A percentile compares a stretch with the other conserved stretches of the same genome.
These are phyloP conservation scores for Sugiyamaella castrensis DNA, from an alignment of 1,139 yeast species.

Conservation along the genomic window DNA sequence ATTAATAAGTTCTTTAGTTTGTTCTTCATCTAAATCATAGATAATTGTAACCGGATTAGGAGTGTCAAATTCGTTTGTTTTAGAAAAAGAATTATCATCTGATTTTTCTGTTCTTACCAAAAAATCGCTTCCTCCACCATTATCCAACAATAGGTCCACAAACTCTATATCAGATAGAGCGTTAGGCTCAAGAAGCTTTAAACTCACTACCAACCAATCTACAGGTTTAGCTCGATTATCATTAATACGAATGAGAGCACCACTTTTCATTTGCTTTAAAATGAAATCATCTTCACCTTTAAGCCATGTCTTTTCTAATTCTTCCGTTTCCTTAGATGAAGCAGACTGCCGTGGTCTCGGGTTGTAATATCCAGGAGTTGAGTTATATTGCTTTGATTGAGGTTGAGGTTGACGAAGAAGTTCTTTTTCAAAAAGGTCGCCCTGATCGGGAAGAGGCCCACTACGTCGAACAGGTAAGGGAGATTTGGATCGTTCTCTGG, in stretches of 20 bases:
- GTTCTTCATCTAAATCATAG: constrained; percentile 13
- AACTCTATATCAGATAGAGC: constrained; percentile 21
- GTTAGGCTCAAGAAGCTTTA: constrained; percentile 25
- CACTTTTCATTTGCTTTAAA: constrained; percentile 34
- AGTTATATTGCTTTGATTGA: not conserved
- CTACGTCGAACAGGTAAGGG: not conserved
- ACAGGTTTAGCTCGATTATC: constrained; percentile 32
- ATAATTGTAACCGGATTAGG: constrained; percentile 28
- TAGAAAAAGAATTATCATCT: not conserved
- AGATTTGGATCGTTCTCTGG: too few species aligned
- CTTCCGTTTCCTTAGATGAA: not conserved
- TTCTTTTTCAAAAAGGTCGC: not conserved
- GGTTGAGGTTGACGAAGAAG: not conserved
- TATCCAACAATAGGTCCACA: constrained; percentile 18
- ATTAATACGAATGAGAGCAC: constrained; percentile 35
- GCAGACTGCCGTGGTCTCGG: too few species aligned
- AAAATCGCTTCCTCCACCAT: not conserved
- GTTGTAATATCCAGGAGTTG: too few species aligned
- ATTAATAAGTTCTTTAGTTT: constrained; percentile 21
- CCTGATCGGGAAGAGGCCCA: constrained; percentile 7
- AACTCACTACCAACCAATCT: constrained; percentile 32
- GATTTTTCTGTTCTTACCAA: not conserved
- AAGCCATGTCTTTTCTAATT: constrained; percentile 14
- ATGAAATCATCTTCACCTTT: constrained; percentile 37
- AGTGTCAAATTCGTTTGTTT: constrained; percentile 21